These are phyloP conservation scores for Aspergillus luchuensis DNA, from an alignment of 2,329 filamentous ascomycete genomes.

Conservation along the genomic window DNA sequence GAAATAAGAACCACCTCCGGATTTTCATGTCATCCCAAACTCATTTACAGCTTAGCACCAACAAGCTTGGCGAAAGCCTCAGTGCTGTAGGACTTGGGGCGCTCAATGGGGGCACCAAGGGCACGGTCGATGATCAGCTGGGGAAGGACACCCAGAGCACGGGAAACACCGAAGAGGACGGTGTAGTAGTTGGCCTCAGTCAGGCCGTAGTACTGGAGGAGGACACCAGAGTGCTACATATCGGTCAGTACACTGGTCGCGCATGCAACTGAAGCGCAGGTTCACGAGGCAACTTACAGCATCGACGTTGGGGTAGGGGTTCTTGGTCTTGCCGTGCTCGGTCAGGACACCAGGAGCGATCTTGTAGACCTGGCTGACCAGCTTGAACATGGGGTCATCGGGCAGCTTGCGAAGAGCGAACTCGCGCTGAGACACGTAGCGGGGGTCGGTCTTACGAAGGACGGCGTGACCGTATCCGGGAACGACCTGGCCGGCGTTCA, in stretches of 20 bases:
- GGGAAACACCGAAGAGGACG: conserved; percentile 97
- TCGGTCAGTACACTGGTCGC: conserved; percentile 17
- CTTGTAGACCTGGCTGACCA: conserved; percentile 99
- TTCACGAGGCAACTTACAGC: conserved; percentile 54
- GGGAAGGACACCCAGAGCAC: conserved; percentile 95
- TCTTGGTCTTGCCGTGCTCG: conserved; percentile 99
- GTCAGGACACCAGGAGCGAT: conserved; percentile 96
- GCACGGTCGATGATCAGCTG: conserved; percentile 99
- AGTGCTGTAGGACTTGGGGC: conserved; percentile 98
- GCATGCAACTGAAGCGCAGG: neutral
- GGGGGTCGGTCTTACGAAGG: conserved; percentile 98
- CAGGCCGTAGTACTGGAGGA: conserved; percentile 98
- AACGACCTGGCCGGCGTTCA: conserved; percentile 93
- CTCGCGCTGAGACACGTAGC: conserved; percentile 96
- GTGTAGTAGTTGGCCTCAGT: conserved; percentile 99
- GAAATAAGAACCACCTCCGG: conserved; percentile 14
- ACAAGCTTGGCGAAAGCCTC: conserved; percentile 94
- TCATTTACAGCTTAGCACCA: conserved; percentile 79
- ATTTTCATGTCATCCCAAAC: conserved; percentile 21
- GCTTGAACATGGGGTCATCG: conserved; percentile 99
- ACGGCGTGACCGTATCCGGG: conserved; percentile 98
- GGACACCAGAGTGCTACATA: conserved; percentile 83
- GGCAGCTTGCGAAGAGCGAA: conserved; percentile 93
- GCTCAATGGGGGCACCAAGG: conserved; percentile 93
- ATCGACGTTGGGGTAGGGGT: conserved; percentile 98